Percentiles rank a stretch among this genome's conserved stretches.
phyloP scores from a whole-genome alignment of 2,329 filamentous ascomycete genomes.

The Fusarium tupiense region DNA sequence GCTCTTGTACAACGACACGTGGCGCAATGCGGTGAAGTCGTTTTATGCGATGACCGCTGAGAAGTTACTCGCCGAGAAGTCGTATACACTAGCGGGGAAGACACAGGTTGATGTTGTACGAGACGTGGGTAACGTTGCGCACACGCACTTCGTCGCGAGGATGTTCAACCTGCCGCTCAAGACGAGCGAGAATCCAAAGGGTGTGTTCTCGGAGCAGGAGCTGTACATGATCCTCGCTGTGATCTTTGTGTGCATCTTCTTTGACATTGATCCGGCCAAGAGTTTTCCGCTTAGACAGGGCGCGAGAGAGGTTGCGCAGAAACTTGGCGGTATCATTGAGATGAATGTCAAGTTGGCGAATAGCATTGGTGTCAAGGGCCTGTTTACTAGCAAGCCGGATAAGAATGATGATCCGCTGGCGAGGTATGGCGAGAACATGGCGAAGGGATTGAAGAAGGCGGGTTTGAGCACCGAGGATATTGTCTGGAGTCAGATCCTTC shows the following conservation, averaged over 20 bases:
- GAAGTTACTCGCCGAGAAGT: constrained; percentile 71
- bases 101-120: constrained; percentile 77
- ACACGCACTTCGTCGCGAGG: constrained; percentile 70
- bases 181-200: constrained; percentile 67
- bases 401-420: constrained; percentile 67
- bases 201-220: constrained; percentile 65
- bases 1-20: constrained; percentile 69
- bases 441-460: constrained; percentile 71
- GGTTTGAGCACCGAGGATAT: constrained; percentile 73
- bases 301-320: constrained; percentile 64
- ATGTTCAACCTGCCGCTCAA: constrained; percentile 75
- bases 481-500: constrained; percentile 76
- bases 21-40: constrained; percentile 68
- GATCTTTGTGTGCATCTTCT: constrained; percentile 73
- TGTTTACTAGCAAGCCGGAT: constrained; percentile 59
- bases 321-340: constrained; percentile 71
- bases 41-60: constrained; percentile 74
- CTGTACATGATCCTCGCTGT: constrained; percentile 71
- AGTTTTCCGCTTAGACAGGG: constrained; percentile 71
- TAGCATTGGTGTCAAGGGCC: constrained; percentile 49
- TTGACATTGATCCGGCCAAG: constrained; percentile 72
- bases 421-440: constrained; percentile 71
- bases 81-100: constrained; percentile 64
- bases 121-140: constrained; percentile 74
- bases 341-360: constrained; percentile 70